phyloP scores from a whole-genome alignment of 2,329 filamentous ascomycete species.

The Alternaria alternata region DNA sequence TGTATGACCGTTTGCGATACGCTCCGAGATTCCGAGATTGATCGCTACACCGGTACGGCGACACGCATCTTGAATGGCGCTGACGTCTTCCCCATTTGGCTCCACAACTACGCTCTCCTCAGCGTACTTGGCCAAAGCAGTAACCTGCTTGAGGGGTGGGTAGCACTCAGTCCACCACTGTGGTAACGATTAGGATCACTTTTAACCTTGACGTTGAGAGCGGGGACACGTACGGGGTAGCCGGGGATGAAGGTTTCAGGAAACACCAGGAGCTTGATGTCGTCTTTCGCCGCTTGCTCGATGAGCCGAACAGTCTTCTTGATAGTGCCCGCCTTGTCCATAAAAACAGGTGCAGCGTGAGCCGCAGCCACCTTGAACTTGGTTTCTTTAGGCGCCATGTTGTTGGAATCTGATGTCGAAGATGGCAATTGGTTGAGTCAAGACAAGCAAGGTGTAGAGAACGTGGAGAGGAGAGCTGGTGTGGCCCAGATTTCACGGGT shows the following conservation, averaged over 20 bases:
- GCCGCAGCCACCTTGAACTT: slow-evolving; percentile 50
- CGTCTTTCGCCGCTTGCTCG: slow-evolving; percentile 41
- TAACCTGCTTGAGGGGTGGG: slow-evolving; percentile 46
- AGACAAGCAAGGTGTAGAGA: not conserved
- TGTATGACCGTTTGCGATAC: slow-evolving; percentile 43
- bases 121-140: slow-evolving; percentile 44
- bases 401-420: not conserved
- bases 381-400: slow-evolving; percentile 31
- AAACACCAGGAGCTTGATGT: slow-evolving; percentile 47
- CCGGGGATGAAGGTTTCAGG: slow-evolving; percentile 50
- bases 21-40: slow-evolving; percentile 48
- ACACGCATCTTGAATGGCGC: slow-evolving; percentile 45
- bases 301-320: slow-evolving; percentile 45
- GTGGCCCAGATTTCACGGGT: not conserved
- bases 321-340: slow-evolving; percentile 49
- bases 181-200: slow-evolving; percentile 16
- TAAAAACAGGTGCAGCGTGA: slow-evolving; percentile 49
- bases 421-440: not conserved
- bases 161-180: slow-evolving; percentile 51
- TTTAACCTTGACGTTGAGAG: slow-evolving; percentile 1
- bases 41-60: slow-evolving; percentile 42
- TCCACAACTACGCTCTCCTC: slow-evolving; percentile 49
- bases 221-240: slow-evolving; percentile 40
- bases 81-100: slow-evolving; percentile 40
- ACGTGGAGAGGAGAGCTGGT: not conserved